Conservation (phyloP, 2,329 filamentous ascomycete genomes). For the Epichloe sylvatica region DNA sequence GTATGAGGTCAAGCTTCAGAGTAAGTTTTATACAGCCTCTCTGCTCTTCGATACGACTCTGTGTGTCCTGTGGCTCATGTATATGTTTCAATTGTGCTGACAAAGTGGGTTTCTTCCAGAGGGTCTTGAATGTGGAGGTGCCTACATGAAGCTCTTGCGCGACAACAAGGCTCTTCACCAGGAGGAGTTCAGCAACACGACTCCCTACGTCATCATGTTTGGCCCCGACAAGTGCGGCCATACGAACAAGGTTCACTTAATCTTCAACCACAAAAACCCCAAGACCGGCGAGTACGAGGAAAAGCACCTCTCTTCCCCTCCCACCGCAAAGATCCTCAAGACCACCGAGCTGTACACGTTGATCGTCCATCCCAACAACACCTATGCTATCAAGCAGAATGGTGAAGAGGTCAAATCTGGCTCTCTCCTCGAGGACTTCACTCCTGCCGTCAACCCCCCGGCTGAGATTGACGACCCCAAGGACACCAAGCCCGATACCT, state of each 20-base stretch:
- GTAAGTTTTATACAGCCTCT: conserved; percentile 35
- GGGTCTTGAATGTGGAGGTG: conserved; percentile 92
- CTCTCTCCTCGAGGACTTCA: conserved; percentile 86
- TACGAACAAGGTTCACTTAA: conserved; percentile 97
- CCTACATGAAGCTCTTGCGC: conserved; percentile 96
- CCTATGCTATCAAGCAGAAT: conserved; percentile 83
- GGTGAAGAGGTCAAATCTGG: conserved; percentile 79
- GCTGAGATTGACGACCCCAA: conserved; percentile 92
- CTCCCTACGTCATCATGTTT: conserved; percentile 98
- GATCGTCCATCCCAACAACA: conserved; percentile 93
- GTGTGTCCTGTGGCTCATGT: not conserved
- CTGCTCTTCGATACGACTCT: too few relatives aligned
- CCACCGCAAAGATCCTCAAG: conserved; percentile 79
- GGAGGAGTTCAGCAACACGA: conserved; percentile 95
- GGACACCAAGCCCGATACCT: conserved; percentile 86
- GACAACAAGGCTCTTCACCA: conserved; percentile 94
- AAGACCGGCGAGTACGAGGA: conserved; percentile 99
- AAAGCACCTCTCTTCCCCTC: conserved; percentile 85
- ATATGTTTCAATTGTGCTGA: not conserved
- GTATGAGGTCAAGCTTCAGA: conserved; percentile 98
- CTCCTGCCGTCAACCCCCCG: conserved; percentile 79
- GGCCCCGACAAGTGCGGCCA: conserved; percentile 98
- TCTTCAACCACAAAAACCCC: conserved; percentile 99
- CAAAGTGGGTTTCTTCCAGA: conserved; percentile 35
- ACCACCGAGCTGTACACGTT: conserved; percentile 90